phyloP scores from a whole-genome alignment of 164 flowering plant genomes.

The Tetrastigma voinierianum region DNA sequence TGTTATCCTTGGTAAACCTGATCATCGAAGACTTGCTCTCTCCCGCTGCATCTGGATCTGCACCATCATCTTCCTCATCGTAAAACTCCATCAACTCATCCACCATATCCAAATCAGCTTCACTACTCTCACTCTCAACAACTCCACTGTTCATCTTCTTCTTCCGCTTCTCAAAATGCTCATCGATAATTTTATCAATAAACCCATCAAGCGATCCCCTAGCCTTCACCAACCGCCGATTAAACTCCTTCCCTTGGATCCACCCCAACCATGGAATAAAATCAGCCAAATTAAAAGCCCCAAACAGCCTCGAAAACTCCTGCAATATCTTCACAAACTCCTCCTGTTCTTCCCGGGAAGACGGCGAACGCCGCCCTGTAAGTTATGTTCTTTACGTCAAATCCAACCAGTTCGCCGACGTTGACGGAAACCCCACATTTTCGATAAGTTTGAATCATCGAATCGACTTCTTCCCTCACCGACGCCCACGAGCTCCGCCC shows the following conservation, averaged over 20 bases:
- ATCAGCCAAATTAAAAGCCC: slow-evolving; percentile 74
- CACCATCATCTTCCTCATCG: too few species aligned
- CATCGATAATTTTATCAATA: slow-evolving; percentile 69
- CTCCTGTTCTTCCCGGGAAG: slow-evolving; percentile 48
- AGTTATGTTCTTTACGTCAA: too few species aligned
- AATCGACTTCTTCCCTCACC: too few species aligned
- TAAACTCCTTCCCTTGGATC: slow-evolving; percentile 63
- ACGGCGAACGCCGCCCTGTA: slow-evolving; percentile 62
- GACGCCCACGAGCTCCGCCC: too few species aligned
- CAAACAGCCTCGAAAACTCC: slow-evolving; percentile 78
- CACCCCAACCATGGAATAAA: slow-evolving; percentile 58
- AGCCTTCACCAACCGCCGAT: slow-evolving; percentile 49
- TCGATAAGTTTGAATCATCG: too few species aligned
- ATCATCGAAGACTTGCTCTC: slow-evolving; percentile 48
- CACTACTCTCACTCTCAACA: slow-evolving; percentile 13
- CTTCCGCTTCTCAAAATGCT: slow-evolving; percentile 37
- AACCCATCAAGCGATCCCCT: slow-evolving; percentile 52
- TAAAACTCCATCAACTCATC: slow-evolving; percentile 69
- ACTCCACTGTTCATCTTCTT: not conserved
- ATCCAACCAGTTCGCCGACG: too few species aligned
- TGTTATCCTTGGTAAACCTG: slow-evolving; percentile 60
- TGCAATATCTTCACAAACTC: slow-evolving; percentile 65
- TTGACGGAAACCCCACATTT: too few species aligned
- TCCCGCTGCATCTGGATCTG: slow-evolving; percentile 29
- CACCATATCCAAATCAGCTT: slow-evolving; percentile 70